phyloP scores from a whole-genome alignment of 148 eudicot genomes.

The Pouteria glomerata region DNA sequence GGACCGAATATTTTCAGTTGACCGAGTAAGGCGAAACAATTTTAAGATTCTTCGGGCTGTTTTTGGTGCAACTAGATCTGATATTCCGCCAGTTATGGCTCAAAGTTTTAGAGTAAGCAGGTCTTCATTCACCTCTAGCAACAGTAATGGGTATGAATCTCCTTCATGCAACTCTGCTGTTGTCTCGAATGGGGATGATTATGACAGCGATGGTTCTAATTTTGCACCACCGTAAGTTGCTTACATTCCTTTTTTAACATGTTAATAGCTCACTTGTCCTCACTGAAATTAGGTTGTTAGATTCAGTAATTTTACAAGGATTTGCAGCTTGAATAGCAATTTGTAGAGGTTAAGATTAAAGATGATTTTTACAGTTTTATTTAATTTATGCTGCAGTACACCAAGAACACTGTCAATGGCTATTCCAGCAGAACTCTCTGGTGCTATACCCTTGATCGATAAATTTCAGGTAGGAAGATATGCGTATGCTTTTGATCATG shows the following conservation, averaged over 20 bases:
- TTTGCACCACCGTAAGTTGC: constrained; percentile 87
- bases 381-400: constrained; percentile 50
- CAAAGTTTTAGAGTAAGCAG: constrained; percentile 60
- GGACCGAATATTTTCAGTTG: constrained; percentile 2
- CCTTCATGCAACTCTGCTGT: constrained; percentile 57
- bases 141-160: constrained; percentile 64
- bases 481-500: neutral
- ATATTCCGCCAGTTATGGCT: constrained; percentile 51
- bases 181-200: constrained; percentile 72
- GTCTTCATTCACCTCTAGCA: constrained; percentile 57
- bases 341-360: neutral
- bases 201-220: constrained; percentile 90
- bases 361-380: neutral
- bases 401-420: constrained; percentile 82
- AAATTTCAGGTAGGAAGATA: constrained; percentile 74
- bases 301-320: neutral
- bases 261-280: neutral
- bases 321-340: constrained; percentile 1
- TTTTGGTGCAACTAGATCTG: constrained; percentile 44
- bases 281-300: neutral
- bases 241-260: neutral
- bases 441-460: constrained; percentile 90
- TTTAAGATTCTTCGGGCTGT: neutral
- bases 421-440: constrained; percentile 90
- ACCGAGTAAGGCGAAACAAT: neutral